A percentile compares a stretch with the other conserved stretches of the same genome.
Evolutionary conservation across 371 early-diverging fungal genomes (phyloP).

Genomic region (Lichtheimia hyalospora): DNA sequence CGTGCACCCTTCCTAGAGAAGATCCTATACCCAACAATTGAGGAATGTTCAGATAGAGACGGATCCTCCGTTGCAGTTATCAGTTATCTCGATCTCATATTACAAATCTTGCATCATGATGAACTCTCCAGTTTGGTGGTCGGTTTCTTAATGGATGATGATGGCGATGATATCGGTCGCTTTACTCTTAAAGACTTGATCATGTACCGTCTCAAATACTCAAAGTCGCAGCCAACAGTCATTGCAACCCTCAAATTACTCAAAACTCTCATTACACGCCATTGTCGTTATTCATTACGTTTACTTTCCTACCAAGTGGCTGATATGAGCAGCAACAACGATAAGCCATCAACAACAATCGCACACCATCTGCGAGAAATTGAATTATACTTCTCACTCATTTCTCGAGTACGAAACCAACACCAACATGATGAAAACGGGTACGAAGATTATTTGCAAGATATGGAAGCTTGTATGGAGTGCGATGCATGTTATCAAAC

Average conservation of each 20-base stretch:
- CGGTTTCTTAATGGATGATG: slow-evolving; percentile 69
- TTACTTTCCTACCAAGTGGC: slow-evolving; percentile 70
- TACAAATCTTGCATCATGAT: slow-evolving; percentile 75
- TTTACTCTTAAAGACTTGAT: slow-evolving; percentile 81
- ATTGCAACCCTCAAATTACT: slow-evolving; percentile 83
- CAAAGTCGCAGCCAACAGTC: slow-evolving; percentile 73
- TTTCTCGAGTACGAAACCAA: slow-evolving; percentile 56
- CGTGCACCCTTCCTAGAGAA: slow-evolving; percentile 80
- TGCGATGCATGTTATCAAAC: slow-evolving; percentile 60
- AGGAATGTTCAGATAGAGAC: slow-evolving; percentile 88
- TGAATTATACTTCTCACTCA: slow-evolving; percentile 70
- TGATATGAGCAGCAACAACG: slow-evolving; percentile 11
- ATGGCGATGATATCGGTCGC: slow-evolving; percentile 31
- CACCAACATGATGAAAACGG: slow-evolving; percentile 59
- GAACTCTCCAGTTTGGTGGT: slow-evolving; percentile 73
- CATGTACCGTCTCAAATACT: slow-evolving; percentile 66
- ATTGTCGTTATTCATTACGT: slow-evolving; percentile 74
- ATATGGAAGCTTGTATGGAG: slow-evolving; percentile 69
- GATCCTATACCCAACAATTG: slow-evolving; percentile 83
- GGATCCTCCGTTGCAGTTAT: slow-evolving; percentile 90
- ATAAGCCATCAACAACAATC: slow-evolving; percentile 33
- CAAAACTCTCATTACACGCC: slow-evolving; percentile 70
- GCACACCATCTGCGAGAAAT: slow-evolving; percentile 70
- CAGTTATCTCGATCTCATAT: slow-evolving; percentile 83
- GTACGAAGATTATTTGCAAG: slow-evolving; percentile 78